Evolutionary conservation across 768 basidiomycete species (phyloP).

Genomic region (Suillus clintonianus): DNA sequence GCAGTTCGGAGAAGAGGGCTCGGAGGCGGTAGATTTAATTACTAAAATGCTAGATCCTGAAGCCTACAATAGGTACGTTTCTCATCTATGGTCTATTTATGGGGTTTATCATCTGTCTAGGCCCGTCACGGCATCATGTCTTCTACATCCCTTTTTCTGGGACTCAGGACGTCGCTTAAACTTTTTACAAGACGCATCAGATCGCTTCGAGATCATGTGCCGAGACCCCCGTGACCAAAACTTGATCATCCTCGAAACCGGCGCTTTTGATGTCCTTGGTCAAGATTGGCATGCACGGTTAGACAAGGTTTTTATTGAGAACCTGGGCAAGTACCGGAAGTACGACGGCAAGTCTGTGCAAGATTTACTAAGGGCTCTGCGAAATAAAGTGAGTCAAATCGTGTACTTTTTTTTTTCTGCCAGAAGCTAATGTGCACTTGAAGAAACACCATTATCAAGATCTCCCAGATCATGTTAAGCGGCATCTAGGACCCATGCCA

Average conservation of each 20-base stretch:
- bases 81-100: not conserved
- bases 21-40: constrained; percentile 87
- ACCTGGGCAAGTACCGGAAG: constrained; percentile 95
- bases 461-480: constrained; percentile 87
- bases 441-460: constrained; percentile 99
- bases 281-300: constrained; percentile 87
- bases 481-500: constrained; percentile 87
- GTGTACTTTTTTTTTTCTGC: not conserved
- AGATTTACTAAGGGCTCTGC: constrained; percentile 87
- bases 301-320: constrained; percentile 90
- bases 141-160: constrained; percentile 98
- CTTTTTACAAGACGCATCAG: constrained; percentile 97
- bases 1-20: constrained; percentile 88
- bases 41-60: constrained; percentile 75
- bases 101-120: constrained; percentile 38
- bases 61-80: constrained; percentile 69
- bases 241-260: constrained; percentile 73
- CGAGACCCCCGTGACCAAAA: constrained; percentile 83
- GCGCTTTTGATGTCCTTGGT: constrained; percentile 73
- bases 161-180: constrained; percentile 78
- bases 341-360: constrained; percentile 92
- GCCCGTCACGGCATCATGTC: constrained; percentile 84
- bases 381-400: constrained; percentile 79
- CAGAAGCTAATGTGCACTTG: constrained; percentile 12
- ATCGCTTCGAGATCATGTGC: constrained; percentile 97